Evolutionary conservation across 2,329 filamentous ascomycete genomes (phyloP).

Genomic region (Escovopsis sp.): DNA sequence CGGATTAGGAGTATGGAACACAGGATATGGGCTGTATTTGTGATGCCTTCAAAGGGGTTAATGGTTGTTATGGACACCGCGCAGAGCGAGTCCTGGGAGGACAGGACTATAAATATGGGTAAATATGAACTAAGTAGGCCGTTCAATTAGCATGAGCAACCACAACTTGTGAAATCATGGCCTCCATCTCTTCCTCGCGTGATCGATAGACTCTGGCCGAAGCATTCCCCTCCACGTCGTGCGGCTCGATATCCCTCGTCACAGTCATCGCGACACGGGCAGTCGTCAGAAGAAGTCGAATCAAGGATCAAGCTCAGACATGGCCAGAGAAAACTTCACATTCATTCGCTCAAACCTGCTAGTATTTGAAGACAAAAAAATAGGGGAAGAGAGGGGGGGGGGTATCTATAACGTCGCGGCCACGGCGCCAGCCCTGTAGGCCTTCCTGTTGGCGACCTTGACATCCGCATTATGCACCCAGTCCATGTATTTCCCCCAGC

Average conservation of each 20-base stretch:
- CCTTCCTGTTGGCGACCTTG: conserved; percentile 43
- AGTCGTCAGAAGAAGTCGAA: neutral
- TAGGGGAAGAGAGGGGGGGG: neutral
- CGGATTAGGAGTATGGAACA: neutral
- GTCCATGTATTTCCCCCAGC: conserved; percentile 87
- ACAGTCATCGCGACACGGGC: too few relatives aligned
- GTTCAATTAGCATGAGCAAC: too few relatives aligned
- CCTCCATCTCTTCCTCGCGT: neutral
- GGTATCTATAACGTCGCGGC: conserved; percentile 34
- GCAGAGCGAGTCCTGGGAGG: neutral
- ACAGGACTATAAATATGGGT: conserved; percentile 2
- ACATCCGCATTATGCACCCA: conserved; percentile 81
- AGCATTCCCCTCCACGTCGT: too few relatives aligned
- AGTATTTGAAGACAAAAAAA: too few relatives aligned
- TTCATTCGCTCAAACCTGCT: too few relatives aligned
- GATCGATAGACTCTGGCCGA: too few relatives aligned
- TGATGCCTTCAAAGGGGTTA: neutral
- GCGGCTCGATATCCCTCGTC: too few relatives aligned
- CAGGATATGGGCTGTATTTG: conserved; percentile 5
- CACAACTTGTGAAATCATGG: neutral
- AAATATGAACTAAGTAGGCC: conserved; percentile 2
- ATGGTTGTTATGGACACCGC: conserved; percentile 1
- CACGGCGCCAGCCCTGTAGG: conserved; percentile 50
- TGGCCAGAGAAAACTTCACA: too few relatives aligned
- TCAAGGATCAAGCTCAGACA: neutral